Conservation (phyloP, 1,284 basidiomycete species). For the Tilletiaria anomala region DNA sequence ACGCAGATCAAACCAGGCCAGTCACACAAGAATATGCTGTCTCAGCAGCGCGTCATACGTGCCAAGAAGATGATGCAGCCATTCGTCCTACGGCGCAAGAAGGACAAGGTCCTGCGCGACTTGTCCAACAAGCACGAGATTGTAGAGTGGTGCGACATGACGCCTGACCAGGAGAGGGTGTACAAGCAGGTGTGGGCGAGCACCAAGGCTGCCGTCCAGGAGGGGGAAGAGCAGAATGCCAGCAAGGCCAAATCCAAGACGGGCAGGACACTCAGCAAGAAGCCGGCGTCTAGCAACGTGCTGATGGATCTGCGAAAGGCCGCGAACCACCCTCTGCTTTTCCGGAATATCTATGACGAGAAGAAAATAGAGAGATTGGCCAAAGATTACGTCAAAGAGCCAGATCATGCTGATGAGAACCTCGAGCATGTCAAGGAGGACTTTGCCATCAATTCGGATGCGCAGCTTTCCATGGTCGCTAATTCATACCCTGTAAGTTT, state of each 20-base stretch:
- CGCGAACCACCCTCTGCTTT: slow-evolving; percentile 87
- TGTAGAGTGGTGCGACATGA: slow-evolving; percentile 91
- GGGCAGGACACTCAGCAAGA: no score
- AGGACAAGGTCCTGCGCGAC: slow-evolving; percentile 73
- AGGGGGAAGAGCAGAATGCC: not conserved
- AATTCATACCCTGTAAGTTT: slow-evolving; percentile 7
- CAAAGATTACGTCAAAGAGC: slow-evolving; percentile 71
- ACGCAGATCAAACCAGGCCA: no score
- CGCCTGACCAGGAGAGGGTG: slow-evolving; percentile 61
- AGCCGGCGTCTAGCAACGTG: slow-evolving; percentile 49
- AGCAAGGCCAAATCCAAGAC: slow-evolving; percentile 7
- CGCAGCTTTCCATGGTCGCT: slow-evolving; percentile 25
- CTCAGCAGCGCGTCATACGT: slow-evolving; percentile 65
- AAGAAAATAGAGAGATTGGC: slow-evolving; percentile 60
- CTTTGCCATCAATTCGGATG: slow-evolving; percentile 38
- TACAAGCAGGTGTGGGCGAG: slow-evolving; percentile 72
- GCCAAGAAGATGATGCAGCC: slow-evolving; percentile 99
- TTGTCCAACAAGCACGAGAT: slow-evolving; percentile 81
- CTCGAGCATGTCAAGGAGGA: slow-evolving; percentile 33
- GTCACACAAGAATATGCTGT: slow-evolving; percentile 62
- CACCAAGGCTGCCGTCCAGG: slow-evolving; percentile 62
- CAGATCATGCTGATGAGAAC: slow-evolving; percentile 46
- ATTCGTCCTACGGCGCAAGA: slow-evolving; percentile 85
- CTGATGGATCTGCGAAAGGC: slow-evolving; percentile 94
- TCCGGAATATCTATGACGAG: slow-evolving; percentile 70